phyloP scores from a whole-genome alignment of 2,329 filamentous ascomycete genomes.

The Colletotrichum godetiae region DNA sequence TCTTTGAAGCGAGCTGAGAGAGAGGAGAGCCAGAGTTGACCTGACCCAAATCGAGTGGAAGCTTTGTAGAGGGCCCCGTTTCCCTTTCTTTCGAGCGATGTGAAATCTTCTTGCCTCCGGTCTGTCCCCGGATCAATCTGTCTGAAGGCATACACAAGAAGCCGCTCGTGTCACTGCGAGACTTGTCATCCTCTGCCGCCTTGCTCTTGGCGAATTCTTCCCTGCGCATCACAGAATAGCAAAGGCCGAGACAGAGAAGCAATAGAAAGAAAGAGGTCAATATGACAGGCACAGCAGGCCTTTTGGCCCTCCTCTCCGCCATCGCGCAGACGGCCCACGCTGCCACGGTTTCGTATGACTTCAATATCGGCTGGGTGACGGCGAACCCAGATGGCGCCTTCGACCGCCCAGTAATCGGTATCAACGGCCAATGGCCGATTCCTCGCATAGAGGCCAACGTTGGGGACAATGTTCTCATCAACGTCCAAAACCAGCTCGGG shows the following conservation, averaged over 20 bases:
- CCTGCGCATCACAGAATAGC: background rate
- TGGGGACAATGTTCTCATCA: constrained; percentile 71
- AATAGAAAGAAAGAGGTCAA: background rate
- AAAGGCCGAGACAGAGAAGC: background rate
- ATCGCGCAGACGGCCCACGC: constrained; percentile 40
- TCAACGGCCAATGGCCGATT: constrained; percentile 82
- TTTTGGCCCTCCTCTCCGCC: constrained; percentile 27
- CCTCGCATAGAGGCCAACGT: constrained; percentile 72
- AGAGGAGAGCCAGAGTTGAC: background rate
- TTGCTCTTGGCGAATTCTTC: background rate
- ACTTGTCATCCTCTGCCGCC: background rate
- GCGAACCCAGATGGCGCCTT: constrained; percentile 77
- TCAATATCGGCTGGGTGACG: constrained; percentile 77
- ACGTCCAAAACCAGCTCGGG: constrained; percentile 68
- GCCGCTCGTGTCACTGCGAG: background rate
- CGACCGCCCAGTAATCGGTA: constrained; percentile 76
- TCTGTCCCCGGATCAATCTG: background rate
- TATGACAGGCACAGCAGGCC: background rate
- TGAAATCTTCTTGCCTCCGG: background rate
- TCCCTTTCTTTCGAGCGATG: background rate
- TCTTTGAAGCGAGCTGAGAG: background rate
- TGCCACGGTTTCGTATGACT: constrained; percentile 68
- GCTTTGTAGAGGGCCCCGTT: background rate
- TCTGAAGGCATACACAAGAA: background rate
- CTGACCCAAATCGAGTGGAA: background rate